Conservation (phyloP, 768 basidiomycete genomes). For the Kwoniella heveanensis region DNA sequence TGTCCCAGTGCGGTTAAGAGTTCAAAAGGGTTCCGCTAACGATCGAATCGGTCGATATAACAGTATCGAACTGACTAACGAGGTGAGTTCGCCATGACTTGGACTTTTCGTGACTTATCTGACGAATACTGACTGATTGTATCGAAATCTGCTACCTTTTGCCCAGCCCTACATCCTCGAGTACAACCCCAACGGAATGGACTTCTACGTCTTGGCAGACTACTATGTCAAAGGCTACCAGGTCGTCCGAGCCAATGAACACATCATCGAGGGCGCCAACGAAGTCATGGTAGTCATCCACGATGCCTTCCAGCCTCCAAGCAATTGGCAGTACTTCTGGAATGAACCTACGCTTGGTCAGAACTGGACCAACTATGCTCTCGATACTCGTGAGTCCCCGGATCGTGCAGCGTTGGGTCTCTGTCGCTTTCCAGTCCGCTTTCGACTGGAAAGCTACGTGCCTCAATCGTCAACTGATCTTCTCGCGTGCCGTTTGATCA, state of each 20-base stretch:
- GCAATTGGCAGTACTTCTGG: conserved; percentile 49
- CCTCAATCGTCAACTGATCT: no score
- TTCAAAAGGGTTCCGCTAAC: no score
- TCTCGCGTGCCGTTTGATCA: no score
- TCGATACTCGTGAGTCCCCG: conserved; percentile 42
- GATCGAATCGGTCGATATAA: not conserved
- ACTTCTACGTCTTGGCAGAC: conserved; percentile 33
- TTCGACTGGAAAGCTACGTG: no score
- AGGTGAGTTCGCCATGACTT: conserved; percentile 9
- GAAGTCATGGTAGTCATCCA: conserved; percentile 50
- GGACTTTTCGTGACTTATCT: conserved; percentile 11
- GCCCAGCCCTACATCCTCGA: conserved; percentile 41
- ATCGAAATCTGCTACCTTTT: not conserved
- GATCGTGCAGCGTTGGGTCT: not conserved
- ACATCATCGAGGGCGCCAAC: conserved; percentile 30
- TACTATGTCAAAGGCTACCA: conserved; percentile 44
- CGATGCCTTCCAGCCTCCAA: conserved; percentile 47
- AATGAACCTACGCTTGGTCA: conserved; percentile 24
- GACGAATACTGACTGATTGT: not conserved
- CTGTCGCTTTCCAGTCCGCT: no score
- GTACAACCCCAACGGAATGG: conserved; percentile 40
- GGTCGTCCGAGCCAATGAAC: conserved; percentile 36
- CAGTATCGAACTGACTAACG: conserved; percentile 41
- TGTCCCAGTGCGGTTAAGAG: no score
- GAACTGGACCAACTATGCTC: conserved; percentile 47